These are phyloP conservation scores for Ophiorrhiza pumila DNA, from an alignment of 257 asterid species.

Conservation along the genomic window DNA sequence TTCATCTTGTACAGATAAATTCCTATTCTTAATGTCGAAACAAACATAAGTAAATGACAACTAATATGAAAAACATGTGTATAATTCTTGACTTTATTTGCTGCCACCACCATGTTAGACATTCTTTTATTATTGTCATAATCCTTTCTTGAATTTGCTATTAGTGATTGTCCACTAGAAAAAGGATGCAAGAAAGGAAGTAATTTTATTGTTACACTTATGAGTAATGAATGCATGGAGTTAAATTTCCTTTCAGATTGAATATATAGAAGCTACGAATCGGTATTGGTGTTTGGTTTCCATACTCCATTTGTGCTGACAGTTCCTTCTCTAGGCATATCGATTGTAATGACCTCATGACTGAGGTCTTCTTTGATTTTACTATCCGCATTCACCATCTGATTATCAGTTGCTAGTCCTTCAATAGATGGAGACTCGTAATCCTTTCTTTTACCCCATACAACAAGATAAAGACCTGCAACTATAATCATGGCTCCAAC, in stretches of 20 bases:
- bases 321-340: slow-evolving; percentile 25
- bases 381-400: slow-evolving; percentile 21
- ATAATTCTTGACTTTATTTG: neutral
- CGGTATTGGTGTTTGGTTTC: neutral
- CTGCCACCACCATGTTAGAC: neutral
- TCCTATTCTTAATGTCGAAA: neutral
- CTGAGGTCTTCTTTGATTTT: slow-evolving; percentile 16
- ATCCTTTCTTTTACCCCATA: slow-evolving; percentile 87
- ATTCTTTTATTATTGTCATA: neutral
- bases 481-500: slow-evolving; percentile 78
- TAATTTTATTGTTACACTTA: neutral
- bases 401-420: slow-evolving; percentile 33
- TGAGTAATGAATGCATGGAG: neutral
- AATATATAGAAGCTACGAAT: neutral
- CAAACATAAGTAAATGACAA: slow-evolving; percentile 2
- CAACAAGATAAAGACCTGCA: slow-evolving; percentile 75
- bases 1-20: neutral
- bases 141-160: neutral
- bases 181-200: slow-evolving; percentile 5
- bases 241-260: neutral
- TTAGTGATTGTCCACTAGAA: slow-evolving; percentile 2
- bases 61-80: neutral
- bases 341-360: slow-evolving; percentile 33
- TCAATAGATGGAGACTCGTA: slow-evolving; percentile 33
- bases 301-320: slow-evolving; percentile 19